These are phyloP conservation scores for Patellaria atrata DNA, from an alignment of 495 filamentous ascomycete species.

Conservation along the genomic window DNA sequence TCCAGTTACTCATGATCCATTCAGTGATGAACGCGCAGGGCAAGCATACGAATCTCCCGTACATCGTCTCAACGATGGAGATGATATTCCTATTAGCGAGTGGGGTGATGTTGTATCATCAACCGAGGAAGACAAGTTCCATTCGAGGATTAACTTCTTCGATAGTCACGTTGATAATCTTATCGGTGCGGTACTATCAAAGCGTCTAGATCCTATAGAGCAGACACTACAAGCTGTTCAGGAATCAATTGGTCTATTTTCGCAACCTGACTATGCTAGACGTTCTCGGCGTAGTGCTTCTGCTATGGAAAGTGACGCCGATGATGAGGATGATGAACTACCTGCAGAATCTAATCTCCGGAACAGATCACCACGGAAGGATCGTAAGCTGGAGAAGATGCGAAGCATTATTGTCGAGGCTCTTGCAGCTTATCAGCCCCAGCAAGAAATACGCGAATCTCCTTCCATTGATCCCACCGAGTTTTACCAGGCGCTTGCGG, in stretches of 20 bases:
- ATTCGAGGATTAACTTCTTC: constrained; percentile 63
- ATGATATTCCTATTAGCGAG: constrained; percentile 61
- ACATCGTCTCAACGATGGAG: constrained; percentile 49
- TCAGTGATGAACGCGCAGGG: constrained; percentile 33
- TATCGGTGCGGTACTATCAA: constrained; percentile 62
- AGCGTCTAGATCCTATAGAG: constrained; percentile 64
- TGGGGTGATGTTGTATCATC: constrained; percentile 82
- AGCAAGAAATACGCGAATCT: constrained; percentile 20
- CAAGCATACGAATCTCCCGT: constrained; percentile 32
- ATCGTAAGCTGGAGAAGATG: constrained; percentile 72
- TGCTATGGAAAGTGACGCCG: constrained; percentile 65
- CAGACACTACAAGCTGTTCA: constrained; percentile 62
- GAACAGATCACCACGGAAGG: constrained; percentile 50
- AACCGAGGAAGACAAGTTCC: constrained; percentile 66
- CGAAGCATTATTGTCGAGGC: constrained; percentile 68
- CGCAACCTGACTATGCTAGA: constrained; percentile 3
- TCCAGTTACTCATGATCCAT: constrained; percentile 24
- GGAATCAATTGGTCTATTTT: constrained; percentile 23
- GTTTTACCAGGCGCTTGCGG: constrained; percentile 43
- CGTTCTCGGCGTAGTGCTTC: constrained; percentile 17
- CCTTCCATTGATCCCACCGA: constrained; percentile 24
- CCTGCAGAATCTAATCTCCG: constrained; percentile 35
- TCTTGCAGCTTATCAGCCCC: constrained; percentile 42
- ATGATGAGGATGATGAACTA: constrained; percentile 77
- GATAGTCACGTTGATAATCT: constrained; percentile 76